Evolutionary conservation across 2,329 filamentous ascomycete genomes (phyloP).

Genomic region (Samsoniella hepiali): DNA sequence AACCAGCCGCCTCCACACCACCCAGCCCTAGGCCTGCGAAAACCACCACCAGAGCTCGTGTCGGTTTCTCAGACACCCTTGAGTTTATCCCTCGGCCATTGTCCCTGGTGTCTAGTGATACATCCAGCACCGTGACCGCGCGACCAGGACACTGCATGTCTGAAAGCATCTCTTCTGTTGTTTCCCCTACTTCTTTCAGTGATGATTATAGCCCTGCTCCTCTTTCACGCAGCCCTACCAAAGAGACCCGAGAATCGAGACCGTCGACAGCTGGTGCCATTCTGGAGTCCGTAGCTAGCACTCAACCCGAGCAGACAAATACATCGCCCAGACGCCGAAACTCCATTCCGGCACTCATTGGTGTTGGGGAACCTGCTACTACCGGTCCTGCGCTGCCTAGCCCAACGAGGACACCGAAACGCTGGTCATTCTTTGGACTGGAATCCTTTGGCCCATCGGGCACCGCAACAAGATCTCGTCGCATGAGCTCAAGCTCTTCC

Average conservation of each 20-base stretch:
- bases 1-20: neutral
- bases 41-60: constrained; percentile 55
- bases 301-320: constrained; percentile 17
- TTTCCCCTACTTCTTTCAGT: constrained; percentile 53
- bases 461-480: constrained; percentile 46
- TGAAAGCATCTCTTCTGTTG: constrained; percentile 75
- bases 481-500: constrained; percentile 46
- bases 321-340: constrained; percentile 51
- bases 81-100: constrained; percentile 81
- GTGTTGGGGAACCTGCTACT: constrained; percentile 36
- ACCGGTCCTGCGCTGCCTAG: constrained; percentile 41
- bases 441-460: constrained; percentile 50
- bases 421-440: constrained; percentile 61
- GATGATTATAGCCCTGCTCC: constrained; percentile 40
- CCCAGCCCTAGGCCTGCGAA: constrained; percentile 28
- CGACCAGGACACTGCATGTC: constrained; percentile 69
- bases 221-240: constrained; percentile 39
- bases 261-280: constrained; percentile 72
- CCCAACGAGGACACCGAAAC: constrained; percentile 51
- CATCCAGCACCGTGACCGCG: constrained; percentile 71
- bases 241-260: constrained; percentile 47
- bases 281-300: constrained; percentile 46
- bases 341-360: constrained; percentile 54
- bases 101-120: constrained; percentile 81
- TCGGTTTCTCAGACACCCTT: constrained; percentile 80